Evolutionary conservation across 1,139 yeast species (phyloP).

Genomic region (Debaryomyces udenii): DNA sequence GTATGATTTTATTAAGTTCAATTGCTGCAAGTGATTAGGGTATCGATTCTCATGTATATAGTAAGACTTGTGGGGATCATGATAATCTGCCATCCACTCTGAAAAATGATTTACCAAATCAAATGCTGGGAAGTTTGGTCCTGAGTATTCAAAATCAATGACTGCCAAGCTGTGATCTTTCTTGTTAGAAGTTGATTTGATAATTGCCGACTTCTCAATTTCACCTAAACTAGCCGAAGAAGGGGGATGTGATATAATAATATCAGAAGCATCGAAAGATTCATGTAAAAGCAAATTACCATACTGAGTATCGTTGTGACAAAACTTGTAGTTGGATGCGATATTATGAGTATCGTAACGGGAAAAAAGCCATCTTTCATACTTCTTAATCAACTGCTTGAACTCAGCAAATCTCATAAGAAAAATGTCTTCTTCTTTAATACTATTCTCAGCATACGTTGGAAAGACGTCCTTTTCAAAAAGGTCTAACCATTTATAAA

Average conservation of each 20-base stretch:
- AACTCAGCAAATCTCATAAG: slow-evolving; percentile 55
- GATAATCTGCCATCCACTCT: slow-evolving; percentile 97
- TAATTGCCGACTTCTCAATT: slow-evolving; percentile 20
- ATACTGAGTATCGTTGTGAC: slow-evolving; percentile 96
- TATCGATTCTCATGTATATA: slow-evolving; percentile 56
- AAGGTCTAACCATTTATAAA: slow-evolving; percentile 69
- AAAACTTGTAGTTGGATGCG: slow-evolving; percentile 63
- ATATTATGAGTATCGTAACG: slow-evolving; percentile 52
- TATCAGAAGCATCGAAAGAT: slow-evolving; percentile 36
- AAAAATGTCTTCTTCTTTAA: slow-evolving; percentile 46
- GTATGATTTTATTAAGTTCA: slow-evolving; percentile 74
- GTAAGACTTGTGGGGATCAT: slow-evolving; percentile 64
- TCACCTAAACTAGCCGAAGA: slow-evolving; percentile 25
- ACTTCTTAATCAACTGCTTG: slow-evolving; percentile 47
- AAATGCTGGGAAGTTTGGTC: slow-evolving; percentile 87
- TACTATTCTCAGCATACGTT: slow-evolving; percentile 26
- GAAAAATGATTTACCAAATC: slow-evolving; percentile 88
- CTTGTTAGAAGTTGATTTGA: slow-evolving; percentile 35
- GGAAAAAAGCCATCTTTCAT: slow-evolving; percentile 64
- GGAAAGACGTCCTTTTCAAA: slow-evolving; percentile 49
- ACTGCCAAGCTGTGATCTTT: slow-evolving; percentile 80
- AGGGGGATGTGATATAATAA: slow-evolving; percentile 35
- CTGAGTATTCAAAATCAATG: slow-evolving; percentile 94
- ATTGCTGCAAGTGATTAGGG: slow-evolving; percentile 69
- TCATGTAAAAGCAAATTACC: slow-evolving; percentile 74